Evolutionary conservation across 768 basidiomycete genomes (phyloP), one percentile per base, ranked within the genome.

Genomic region (Leccinum disarticulatum): DNA sequence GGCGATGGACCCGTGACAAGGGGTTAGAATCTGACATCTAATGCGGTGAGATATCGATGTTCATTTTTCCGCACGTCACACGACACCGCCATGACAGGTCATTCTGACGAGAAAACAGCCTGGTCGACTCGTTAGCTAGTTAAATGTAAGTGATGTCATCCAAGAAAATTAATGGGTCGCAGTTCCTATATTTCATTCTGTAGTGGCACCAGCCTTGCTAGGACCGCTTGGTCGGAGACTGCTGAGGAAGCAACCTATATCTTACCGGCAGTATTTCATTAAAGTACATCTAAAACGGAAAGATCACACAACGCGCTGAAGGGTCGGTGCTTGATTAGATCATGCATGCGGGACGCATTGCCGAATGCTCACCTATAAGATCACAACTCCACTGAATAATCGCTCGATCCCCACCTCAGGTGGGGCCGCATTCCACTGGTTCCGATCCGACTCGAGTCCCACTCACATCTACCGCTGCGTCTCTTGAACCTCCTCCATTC

Each of bases 401-500:
- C 50, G 36, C 27, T 38, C 52, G 27, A 62, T 66, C 52, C 25
- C 56, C 67, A 65, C 54, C 19, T 70, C 47, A 49, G 15, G 61
- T 54, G 28, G 60, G 38, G 49, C 47, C 38, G 46, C 61, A 43
- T 61, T 61, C 64, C 1, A 38, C 61, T 19, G 36, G 63, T 41
- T 63, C 58, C 41, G 15, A 51, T 9, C 35, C 28, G 41, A 50
- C 54, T 55, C 46, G 58, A 56, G 43, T 53, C n/a, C n/a, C 46
- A 43, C 19, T 52, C 31, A 11, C 9, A 55, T 54, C 54, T 25
- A 56, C 56, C 30, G 15, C 49, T 38, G 48, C 15, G 1, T 54
- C 58, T 55, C 52, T 56, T 13, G 50, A 56, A 7, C 50, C 51
- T 50, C 61, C 62, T 15, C 30, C 60, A 52, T 3, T 33, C 61